Evolutionary conservation across 306 rosid species (phyloP), one percentile per base, ranked within the genome.

Genomic region (Sesbania bispinosa): DNA sequence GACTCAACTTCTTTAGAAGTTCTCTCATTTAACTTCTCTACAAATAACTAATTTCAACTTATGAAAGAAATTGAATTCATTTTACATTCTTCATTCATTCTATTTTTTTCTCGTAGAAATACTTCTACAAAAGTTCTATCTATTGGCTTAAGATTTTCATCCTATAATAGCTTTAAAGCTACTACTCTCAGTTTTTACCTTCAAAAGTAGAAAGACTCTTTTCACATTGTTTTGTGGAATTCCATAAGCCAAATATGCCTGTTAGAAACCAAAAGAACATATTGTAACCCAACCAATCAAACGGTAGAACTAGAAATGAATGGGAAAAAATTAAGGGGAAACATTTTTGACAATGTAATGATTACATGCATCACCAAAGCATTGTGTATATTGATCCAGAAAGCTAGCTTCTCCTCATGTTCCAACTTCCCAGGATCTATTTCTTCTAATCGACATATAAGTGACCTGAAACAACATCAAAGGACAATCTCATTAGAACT

Each of bases 211-310:
- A 74, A 89, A 85, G 9, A 70, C 81, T 74, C 96, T 85, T 82
- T 85, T 91, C 79, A 91, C 84, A 67, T 81, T 95, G 86, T 89
- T 91, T 68, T 86, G 96, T 68, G 97, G 97, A 81, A 95, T 88
- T 50, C 97, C 99, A 54, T 95, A 89, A 38, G 97, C 97, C 92
- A 95, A 85, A 87, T 77, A 95, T 69, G 99, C 97, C 99, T 95
- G 78, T 39, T 14, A 53, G 71, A 84, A 82, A 77, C 38, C 61
- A 42, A 71, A 51, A 10, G 39, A 68, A 70, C 54, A 36, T 2
- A 72, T 80, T 46, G 74, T 5, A 60, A 48, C 27, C 33, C 27
- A 42, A 26, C 59, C 29, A 62, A 59, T 32, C 62, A 60, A 48
- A 48, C 18, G n/a, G n/a, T n/a, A n/a, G n/a, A n/a, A n/a, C n/a